Conservation (phyloP, 768 basidiomycete genomes). For the Infundibulicybe gibba region DNA sequence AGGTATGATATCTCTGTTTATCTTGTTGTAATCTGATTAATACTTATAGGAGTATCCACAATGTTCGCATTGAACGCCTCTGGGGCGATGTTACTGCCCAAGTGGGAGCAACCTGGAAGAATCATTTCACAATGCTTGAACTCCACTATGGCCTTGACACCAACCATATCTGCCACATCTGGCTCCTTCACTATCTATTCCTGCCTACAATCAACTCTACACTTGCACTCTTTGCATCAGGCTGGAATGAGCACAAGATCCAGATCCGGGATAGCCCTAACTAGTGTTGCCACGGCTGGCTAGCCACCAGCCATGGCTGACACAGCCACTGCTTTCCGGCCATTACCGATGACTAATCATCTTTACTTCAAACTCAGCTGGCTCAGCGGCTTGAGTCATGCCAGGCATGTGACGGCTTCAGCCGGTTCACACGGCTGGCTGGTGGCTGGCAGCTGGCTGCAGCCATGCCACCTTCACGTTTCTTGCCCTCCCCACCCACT, state of each 20-base stretch:
- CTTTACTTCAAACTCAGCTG: too few relatives aligned
- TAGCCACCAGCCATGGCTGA: too few relatives aligned
- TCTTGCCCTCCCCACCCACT: too few relatives aligned
- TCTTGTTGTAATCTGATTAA: background rate
- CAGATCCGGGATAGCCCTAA: constrained; percentile 4
- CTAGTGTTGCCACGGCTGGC: too few relatives aligned
- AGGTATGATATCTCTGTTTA: constrained; percentile 15
- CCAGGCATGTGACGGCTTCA: too few relatives aligned
- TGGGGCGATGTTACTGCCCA: constrained; percentile 31
- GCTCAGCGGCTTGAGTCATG: too few relatives aligned
- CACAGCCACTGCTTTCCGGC: too few relatives aligned
- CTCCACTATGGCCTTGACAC: constrained; percentile 21
- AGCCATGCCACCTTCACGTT: too few relatives aligned
- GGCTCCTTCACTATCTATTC: too few relatives aligned
- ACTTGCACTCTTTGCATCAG: background rate
- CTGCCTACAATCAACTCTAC: constrained; percentile 19
- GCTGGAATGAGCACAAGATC: constrained; percentile 4
- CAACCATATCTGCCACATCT: constrained; percentile 20
- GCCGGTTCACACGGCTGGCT: too few relatives aligned
- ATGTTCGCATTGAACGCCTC: constrained; percentile 31
- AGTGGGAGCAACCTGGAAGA: constrained; percentile 26
- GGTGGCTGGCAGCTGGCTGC: too few relatives aligned
- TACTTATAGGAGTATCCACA: constrained; percentile 28
- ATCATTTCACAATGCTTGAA: constrained; percentile 26
- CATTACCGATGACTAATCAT: too few relatives aligned